Evolutionary conservation across 2,329 filamentous ascomycete genomes (phyloP).

Genomic region (Ilyonectria destructans): DNA sequence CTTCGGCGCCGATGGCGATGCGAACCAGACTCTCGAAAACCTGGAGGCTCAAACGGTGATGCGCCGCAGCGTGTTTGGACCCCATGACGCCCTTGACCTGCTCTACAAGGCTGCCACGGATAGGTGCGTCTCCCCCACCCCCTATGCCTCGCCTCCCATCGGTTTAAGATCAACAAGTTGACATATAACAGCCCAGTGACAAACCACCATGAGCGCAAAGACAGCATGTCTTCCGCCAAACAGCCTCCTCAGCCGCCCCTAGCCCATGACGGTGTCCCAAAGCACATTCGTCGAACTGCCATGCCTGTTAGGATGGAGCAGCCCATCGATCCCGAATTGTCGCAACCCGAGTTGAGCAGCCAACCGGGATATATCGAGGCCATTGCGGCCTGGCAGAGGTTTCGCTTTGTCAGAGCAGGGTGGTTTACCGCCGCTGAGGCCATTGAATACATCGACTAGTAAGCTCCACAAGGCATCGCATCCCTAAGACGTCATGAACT

Average conservation of each 20-base stretch:
- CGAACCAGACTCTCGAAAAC: constrained; percentile 76
- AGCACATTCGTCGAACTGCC: constrained; percentile 35
- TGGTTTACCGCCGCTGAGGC: constrained; percentile 97
- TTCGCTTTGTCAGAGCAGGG: constrained; percentile 95
- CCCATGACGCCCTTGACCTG: constrained; percentile 92
- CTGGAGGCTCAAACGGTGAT: constrained; percentile 77
- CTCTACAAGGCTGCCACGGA: constrained; percentile 89
- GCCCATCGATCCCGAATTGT: constrained; percentile 64
- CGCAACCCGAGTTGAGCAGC: constrained; percentile 61
- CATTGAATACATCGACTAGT: constrained; percentile 95
- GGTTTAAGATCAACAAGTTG: constrained; percentile 18
- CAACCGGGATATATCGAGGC: constrained; percentile 78
- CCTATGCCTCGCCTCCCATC: constrained; percentile 19
- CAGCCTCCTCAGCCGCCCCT: constrained; percentile 36
- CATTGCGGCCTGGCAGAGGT: constrained; percentile 89
- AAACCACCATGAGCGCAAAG: constrained; percentile 46
- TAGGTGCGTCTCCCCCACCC: constrained; percentile 60
- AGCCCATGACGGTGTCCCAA: constrained; percentile 42
- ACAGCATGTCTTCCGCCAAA: constrained; percentile 38
- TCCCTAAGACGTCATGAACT: constrained; percentile 17
- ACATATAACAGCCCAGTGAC: constrained; percentile 43
- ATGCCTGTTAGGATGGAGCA: constrained; percentile 52
- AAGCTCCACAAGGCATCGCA: constrained; percentile 53
- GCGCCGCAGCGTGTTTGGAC: constrained; percentile 85
- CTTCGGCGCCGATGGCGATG: constrained; percentile 65